Evolutionary conservation across 106 monocot species (phyloP).

Genomic region (Narthecium ossifragum): DNA sequence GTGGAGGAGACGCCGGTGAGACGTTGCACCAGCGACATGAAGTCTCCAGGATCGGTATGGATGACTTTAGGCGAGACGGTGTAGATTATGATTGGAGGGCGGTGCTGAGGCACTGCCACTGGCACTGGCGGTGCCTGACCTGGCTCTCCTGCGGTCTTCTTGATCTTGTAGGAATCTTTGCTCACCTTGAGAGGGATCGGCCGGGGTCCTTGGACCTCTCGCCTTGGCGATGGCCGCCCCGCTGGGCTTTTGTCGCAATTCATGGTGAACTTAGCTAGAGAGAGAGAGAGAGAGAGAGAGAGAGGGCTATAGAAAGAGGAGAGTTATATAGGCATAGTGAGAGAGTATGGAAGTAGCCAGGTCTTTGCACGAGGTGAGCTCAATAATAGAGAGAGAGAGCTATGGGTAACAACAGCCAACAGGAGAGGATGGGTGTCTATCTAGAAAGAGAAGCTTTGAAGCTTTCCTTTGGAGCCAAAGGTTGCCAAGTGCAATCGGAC

Average conservation of each 20-base stretch:
- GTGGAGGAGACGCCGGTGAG: slow-evolving; percentile 49
- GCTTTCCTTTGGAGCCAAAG: too few species aligned
- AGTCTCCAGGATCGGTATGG: slow-evolving; percentile 43
- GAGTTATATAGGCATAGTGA: too few species aligned
- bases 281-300: too few species aligned
- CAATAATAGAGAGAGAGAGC: too few species aligned
- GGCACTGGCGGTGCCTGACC: neutral
- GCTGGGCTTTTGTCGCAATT: neutral
- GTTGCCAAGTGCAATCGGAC: too few species aligned
- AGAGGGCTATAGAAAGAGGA: too few species aligned
- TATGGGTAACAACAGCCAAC: too few species aligned
- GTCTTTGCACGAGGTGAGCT: too few species aligned
- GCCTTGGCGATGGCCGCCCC: slow-evolving; percentile 7
- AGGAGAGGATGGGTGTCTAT: too few species aligned
- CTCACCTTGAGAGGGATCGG: slow-evolving; percentile 51
- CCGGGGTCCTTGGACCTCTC: slow-evolving; percentile 63
- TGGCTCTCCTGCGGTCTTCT: slow-evolving; percentile 35
- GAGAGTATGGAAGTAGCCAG: too few species aligned
- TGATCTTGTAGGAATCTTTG: slow-evolving; percentile 64
- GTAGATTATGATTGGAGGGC: slow-evolving; percentile 54
- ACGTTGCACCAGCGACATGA: slow-evolving; percentile 61
- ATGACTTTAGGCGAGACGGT: slow-evolving; percentile 64
- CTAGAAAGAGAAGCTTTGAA: too few species aligned
- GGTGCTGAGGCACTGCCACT: slow-evolving; percentile 7
- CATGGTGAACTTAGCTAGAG: slow-evolving; percentile 11